Base-by-base conservation (phyloP, 1,139 yeast genomes). In the Scheffersomyces quercinus region DNA sequence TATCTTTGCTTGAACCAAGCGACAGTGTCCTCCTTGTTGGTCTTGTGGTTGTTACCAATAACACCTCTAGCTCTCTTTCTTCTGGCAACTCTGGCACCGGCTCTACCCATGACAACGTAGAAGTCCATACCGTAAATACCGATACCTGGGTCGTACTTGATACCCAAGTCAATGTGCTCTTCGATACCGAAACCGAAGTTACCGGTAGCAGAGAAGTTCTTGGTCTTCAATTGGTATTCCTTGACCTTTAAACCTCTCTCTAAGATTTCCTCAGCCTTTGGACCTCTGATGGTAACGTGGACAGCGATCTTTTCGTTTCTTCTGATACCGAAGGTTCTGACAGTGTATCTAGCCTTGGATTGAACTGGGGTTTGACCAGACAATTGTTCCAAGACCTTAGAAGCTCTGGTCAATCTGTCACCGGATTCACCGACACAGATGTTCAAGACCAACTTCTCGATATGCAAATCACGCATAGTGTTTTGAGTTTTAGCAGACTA, bases 41-140 rank as follows among this genome's bases (percentile, higher is more conserved):
- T 88, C 77, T 83, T 82, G 88, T 93, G 99, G 69, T 81, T 68
- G 83, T 86, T 85, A 80, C 99, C 99, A 64, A 93, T 80, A 64
- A 79, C 81, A 67, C 91, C 80, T 75, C 85, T 82, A 72, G 88
- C 81, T 83, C 96, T 88, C 96, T 93, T 93, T 86, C 99, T 93
- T 84, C 97, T 93, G 70, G 98, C 83, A 62, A 93, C 88, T 83
- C 99, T 90, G 83, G 83, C 87, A 82, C 99, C 99, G 70, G 97
- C 95, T 82, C 99, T 91, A 75, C 97, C 97, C 83, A 93, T 82
- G 72, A 91, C 97, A 72, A 93, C 93, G 93, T 90, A 95, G 87
- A 93, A 93, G 81, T 93, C 99, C 99, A 93, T 93, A 85, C 99
- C 99, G 93, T 93, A 95, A 76, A 93, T 93, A 77, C 99, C 99